These are phyloP conservation scores for Wickerhamomyces bovis DNA, from an alignment of 805 yeast genomes.

Conservation along the genomic window DNA sequence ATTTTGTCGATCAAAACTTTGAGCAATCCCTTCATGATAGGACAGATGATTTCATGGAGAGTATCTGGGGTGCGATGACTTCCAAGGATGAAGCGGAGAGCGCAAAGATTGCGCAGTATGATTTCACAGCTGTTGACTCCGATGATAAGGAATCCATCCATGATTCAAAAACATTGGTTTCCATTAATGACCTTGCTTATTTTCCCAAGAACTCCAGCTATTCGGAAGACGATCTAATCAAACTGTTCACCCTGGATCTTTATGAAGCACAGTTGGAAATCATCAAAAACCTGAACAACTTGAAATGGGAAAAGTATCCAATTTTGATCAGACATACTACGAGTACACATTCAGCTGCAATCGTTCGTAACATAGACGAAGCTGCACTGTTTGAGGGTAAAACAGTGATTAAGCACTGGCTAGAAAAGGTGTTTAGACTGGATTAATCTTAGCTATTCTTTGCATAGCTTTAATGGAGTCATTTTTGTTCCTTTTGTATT, in stretches of 20 bases:
- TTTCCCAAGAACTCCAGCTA: slow-evolving; percentile 19
- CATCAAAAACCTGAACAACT: slow-evolving; percentile 47
- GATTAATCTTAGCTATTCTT: neutral
- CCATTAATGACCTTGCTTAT: slow-evolving; percentile 25
- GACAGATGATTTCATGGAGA: slow-evolving; percentile 59
- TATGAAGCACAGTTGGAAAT: slow-evolving; percentile 43
- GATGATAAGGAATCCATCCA: slow-evolving; percentile 1
- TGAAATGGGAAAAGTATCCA: slow-evolving; percentile 68
- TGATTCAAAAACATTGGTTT: slow-evolving; percentile 19
- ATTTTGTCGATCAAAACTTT: slow-evolving; percentile 24
- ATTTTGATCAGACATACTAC: slow-evolving; percentile 59
- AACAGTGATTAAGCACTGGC: slow-evolving; percentile 58
- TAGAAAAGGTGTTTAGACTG: slow-evolving; percentile 34
- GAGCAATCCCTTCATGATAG: slow-evolving; percentile 48
- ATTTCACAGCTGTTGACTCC: slow-evolving; percentile 7
- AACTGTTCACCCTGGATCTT: slow-evolving; percentile 30
- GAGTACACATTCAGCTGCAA: slow-evolving; percentile 77
- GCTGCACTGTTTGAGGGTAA: slow-evolving; percentile 64
- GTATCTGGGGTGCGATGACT: slow-evolving; percentile 53
- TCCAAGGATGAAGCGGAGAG: slow-evolving; percentile 24
- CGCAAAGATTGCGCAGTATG: slow-evolving; percentile 16
- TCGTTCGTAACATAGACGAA: slow-evolving; percentile 53
- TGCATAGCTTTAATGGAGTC: too few relatives aligned
- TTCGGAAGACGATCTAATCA: slow-evolving; percentile 14
- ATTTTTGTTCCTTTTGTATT: neutral